Evolutionary conservation across 805 yeast genomes (phyloP).

Genomic region (Wickerhamomyces queroliae): DNA sequence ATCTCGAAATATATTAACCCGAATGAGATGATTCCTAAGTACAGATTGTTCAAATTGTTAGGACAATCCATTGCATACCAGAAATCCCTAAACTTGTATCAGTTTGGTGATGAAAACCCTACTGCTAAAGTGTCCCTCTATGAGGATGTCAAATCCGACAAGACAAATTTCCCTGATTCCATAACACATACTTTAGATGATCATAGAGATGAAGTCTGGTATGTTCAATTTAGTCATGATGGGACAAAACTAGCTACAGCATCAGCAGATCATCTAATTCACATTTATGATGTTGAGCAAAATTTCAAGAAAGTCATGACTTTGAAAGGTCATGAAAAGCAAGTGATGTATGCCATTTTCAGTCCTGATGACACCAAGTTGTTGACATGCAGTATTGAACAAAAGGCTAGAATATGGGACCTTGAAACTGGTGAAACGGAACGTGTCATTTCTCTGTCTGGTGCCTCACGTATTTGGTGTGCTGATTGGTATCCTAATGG

Average conservation of each 20-base stretch:
- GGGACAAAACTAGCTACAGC: constrained; percentile 77
- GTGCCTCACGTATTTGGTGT: constrained; percentile 38
- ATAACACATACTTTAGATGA: constrained; percentile 39
- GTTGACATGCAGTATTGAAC: constrained; percentile 70
- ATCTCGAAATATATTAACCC: constrained; percentile 45
- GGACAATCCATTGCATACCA: constrained; percentile 48
- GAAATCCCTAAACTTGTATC: constrained; percentile 27
- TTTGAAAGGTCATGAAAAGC: constrained; percentile 40
- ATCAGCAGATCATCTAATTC: constrained; percentile 57
- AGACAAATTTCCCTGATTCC: constrained; percentile 39
- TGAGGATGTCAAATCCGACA: constrained; percentile 28
- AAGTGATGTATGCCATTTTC: constrained; percentile 68
- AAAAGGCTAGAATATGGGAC: constrained; percentile 66
- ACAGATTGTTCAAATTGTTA: constrained; percentile 42
- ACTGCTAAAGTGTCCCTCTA: constrained; percentile 24
- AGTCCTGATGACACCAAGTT: constrained; percentile 64
- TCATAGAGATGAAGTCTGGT: constrained; percentile 83
- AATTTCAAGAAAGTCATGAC: constrained; percentile 32
- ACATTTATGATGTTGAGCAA: constrained; percentile 59
- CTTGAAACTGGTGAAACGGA: constrained; percentile 32
- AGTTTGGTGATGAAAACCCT: constrained; percentile 26
- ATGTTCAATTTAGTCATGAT: constrained; percentile 65
- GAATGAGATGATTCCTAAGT: constrained; percentile 45
- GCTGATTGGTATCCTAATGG: constrained; percentile 68
- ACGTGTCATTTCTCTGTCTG: constrained; percentile 13